Conservation (phyloP, 106 monocot species). For the Platanthera guangdongensis region DNA sequence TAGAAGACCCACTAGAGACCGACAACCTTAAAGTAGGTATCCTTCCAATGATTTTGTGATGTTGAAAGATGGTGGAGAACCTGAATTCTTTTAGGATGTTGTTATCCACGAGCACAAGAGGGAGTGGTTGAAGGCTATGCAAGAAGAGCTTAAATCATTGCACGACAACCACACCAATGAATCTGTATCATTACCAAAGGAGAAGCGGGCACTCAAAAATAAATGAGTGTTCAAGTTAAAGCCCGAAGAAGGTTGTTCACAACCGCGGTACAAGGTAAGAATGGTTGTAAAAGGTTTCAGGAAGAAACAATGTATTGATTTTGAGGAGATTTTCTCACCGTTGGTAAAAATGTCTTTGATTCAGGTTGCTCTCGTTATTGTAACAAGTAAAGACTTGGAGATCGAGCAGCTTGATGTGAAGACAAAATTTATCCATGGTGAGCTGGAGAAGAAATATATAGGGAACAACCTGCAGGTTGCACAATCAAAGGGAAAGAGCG, state of each 20-base stretch:
- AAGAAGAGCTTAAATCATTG: neutral
- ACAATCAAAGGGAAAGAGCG: too few relatives aligned
- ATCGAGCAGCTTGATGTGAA: neutral
- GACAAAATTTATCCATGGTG: too few relatives aligned
- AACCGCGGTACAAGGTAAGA: neutral
- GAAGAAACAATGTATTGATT: neutral
- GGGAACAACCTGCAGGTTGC: too few relatives aligned
- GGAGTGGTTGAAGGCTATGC: neutral
- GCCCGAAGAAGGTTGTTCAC: neutral
- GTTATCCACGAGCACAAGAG: too few relatives aligned
- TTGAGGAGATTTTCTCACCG: constrained; percentile 1
- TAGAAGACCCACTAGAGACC: constrained; percentile 1
- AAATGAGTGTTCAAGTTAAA: neutral
- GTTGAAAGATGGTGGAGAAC: neutral
- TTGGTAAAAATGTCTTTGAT: neutral
- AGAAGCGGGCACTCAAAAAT: too few relatives aligned
- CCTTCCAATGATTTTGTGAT: neutral
- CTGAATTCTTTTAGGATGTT: neutral
- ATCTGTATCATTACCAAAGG: too few relatives aligned
- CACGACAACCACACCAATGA: neutral
- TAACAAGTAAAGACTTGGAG: too few relatives aligned
- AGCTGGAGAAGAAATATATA: neutral
- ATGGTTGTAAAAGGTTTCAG: neutral
- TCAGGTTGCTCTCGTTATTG: neutral
- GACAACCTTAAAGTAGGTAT: neutral